phyloP scores from a whole-genome alignment of 495 filamentous ascomycete genomes.

The Oleoguttula mirabilis region DNA sequence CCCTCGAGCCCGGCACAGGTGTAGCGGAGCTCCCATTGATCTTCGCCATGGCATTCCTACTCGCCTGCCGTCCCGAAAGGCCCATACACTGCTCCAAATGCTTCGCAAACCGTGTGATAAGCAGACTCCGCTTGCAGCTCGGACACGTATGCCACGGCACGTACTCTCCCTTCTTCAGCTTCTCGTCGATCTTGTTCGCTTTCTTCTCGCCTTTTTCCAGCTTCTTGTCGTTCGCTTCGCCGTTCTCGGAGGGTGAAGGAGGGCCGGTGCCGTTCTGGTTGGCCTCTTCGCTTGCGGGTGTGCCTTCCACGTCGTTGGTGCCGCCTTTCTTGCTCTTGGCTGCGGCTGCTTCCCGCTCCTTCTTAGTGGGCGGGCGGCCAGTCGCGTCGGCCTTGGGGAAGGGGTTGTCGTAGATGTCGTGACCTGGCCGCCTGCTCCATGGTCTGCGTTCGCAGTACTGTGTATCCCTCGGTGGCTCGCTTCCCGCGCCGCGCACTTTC shows the following conservation, averaged over 20 bases:
- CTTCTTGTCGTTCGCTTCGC: slow-evolving; percentile 28
- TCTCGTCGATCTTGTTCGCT: slow-evolving; percentile 28
- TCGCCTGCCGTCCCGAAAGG: slow-evolving; percentile 55
- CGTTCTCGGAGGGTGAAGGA: slow-evolving; percentile 19
- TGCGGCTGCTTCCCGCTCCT: slow-evolving; percentile 31
- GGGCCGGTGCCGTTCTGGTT: slow-evolving; percentile 14
- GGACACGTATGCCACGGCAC: slow-evolving; percentile 63
- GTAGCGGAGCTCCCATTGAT: slow-evolving; percentile 31
- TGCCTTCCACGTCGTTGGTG: slow-evolving; percentile 25
- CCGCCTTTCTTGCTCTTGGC: slow-evolving; percentile 24
- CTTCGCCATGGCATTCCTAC: slow-evolving; percentile 35
- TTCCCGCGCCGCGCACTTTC: slow-evolving; percentile 25
- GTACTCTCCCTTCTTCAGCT: slow-evolving; percentile 45
- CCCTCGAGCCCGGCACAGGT: slow-evolving; percentile 46
- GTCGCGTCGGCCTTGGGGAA: slow-evolving; percentile 50
- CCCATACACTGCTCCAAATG: slow-evolving; percentile 75
- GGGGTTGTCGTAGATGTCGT: slow-evolving; percentile 74
- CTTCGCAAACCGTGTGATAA: slow-evolving; percentile 52
- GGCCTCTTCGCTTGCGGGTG: slow-evolving; percentile 22
- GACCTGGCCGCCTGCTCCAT: slow-evolving; percentile 57
- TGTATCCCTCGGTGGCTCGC: slow-evolving; percentile 20
- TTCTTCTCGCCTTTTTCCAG: slow-evolving; percentile 38
- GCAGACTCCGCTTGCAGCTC: slow-evolving; percentile 48
- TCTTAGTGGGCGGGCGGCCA: slow-evolving; percentile 44
- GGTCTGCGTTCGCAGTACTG: slow-evolving; percentile 66